Percentiles rank a stretch among this genome's conserved stretches.
Conservation (phyloP, 768 basidiomycete genomes). For the Kwoniella newhampshirensis region DNA sequence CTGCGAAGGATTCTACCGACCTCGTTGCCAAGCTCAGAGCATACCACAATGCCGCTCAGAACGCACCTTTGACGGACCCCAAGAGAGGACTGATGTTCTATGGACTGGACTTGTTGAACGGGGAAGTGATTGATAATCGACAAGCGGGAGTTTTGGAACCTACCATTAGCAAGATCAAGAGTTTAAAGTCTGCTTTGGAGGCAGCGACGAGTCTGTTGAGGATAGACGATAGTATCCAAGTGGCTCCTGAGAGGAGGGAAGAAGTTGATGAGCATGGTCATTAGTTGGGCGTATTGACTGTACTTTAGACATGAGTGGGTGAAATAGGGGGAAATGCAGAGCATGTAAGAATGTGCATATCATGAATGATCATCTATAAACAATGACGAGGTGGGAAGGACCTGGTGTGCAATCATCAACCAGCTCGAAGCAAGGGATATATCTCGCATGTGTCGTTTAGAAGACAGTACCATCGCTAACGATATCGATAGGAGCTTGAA, state of each 20-base stretch:
- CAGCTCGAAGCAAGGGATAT: too few relatives aligned
- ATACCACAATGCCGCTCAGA: conserved; percentile 95
- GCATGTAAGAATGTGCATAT: not conserved
- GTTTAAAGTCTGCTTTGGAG: conserved; percentile 85
- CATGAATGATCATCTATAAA: too few relatives aligned
- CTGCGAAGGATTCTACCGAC: conserved; percentile 96
- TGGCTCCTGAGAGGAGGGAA: conserved; percentile 48
- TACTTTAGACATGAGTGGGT: not conserved
- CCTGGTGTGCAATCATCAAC: too few relatives aligned
- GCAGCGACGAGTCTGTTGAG: conserved; percentile 90
- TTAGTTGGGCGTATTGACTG: conserved; percentile 21
- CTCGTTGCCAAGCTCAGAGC: conserved; percentile 94
- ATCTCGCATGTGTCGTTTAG: too few relatives aligned
- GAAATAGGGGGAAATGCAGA: not conserved
- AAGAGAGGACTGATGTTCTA: conserved; percentile 88
- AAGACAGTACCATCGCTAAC: conserved; percentile 24
- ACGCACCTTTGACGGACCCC: conserved; percentile 82
- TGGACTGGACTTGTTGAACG: conserved; percentile 90
- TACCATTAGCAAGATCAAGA: conserved; percentile 94
- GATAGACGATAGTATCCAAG: conserved; percentile 66
- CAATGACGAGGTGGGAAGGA: too few relatives aligned
- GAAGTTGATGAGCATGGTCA: conserved; percentile 53
- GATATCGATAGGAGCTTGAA: conserved; percentile 18
- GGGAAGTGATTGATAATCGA: conserved; percentile 92
- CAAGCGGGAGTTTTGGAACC: conserved; percentile 91